A percentile compares a stretch with the other conserved stretches of the same genome.
Evolutionary conservation across 768 basidiomycete genomes (phyloP).

Genomic region (Kwoniella sp.): DNA sequence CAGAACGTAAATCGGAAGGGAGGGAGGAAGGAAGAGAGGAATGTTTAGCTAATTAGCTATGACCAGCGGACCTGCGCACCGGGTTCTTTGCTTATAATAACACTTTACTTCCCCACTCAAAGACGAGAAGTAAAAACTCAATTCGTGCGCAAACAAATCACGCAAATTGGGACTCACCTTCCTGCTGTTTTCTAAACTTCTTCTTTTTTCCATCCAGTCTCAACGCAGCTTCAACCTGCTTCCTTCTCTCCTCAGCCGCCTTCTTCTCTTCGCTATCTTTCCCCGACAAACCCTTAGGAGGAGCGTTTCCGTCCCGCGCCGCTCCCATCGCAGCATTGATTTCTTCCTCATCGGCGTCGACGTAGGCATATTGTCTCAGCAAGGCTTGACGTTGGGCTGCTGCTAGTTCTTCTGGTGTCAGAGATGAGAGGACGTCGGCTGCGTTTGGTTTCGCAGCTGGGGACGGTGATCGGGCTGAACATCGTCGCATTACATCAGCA

Average conservation of each 20-base stretch:
- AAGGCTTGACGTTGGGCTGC: slow-evolving; percentile 46
- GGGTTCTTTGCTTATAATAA: too few relatives aligned
- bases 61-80: too few relatives aligned
- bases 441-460: slow-evolving; percentile 8
- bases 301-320: slow-evolving; percentile 29
- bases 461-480: slow-evolving; percentile 4
- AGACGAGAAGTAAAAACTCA: too few relatives aligned
- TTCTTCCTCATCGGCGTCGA: slow-evolving; percentile 39
- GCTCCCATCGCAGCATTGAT: background rate
- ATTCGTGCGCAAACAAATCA: too few relatives aligned
- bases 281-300: slow-evolving; percentile 25
- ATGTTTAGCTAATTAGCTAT: too few relatives aligned
- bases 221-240: slow-evolving; percentile 45
- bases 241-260: slow-evolving; percentile 45
- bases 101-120: too few relatives aligned
- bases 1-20: too few relatives aligned
- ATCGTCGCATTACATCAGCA: background rate
- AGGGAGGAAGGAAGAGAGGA: too few relatives aligned
- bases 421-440: slow-evolving; percentile 28
- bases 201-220: slow-evolving; percentile 52
- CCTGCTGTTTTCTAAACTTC: slow-evolving; percentile 51
- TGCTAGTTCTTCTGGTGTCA: slow-evolving; percentile 49
- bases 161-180: too few relatives aligned
- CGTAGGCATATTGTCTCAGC: slow-evolving; percentile 51
- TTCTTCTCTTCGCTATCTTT: slow-evolving; percentile 48